Conservation (phyloP, 352 stramenopile species). For the Globisporangium recalcitrans region DNA sequence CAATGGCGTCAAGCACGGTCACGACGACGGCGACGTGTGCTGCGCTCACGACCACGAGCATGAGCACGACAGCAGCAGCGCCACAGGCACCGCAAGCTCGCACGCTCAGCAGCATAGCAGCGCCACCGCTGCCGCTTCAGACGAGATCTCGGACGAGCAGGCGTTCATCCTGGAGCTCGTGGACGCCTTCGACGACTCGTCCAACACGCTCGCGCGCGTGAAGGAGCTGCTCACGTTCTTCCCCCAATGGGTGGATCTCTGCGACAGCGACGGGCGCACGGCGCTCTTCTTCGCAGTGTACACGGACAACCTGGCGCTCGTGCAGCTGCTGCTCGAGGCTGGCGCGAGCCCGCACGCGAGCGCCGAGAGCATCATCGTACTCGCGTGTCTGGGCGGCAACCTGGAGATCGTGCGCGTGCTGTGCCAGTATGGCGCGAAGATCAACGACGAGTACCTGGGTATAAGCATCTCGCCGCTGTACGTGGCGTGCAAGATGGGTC, state of each 20-base stretch:
- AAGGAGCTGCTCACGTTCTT: slow-evolving; percentile 6
- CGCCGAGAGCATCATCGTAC: slow-evolving; percentile 8
- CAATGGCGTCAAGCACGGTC: neutral
- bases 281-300: slow-evolving; percentile 11
- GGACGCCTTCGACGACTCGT: slow-evolving; percentile 7
- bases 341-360: slow-evolving; percentile 7
- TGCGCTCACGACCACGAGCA: neutral
- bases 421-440: neutral
- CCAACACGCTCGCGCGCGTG: slow-evolving; percentile 7
- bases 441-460: slow-evolving; percentile 3
- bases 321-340: slow-evolving; percentile 4
- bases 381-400: slow-evolving; percentile 9
- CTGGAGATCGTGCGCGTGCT: slow-evolving; percentile 6
- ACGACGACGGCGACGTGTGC: neutral
- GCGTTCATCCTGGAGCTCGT: slow-evolving; percentile 10
- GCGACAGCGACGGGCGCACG: slow-evolving; percentile 3
- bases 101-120: neutral
- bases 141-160: slow-evolving; percentile 8
- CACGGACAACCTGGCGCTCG: neutral
- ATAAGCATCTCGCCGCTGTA: slow-evolving; percentile 6
- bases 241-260: slow-evolving; percentile 4
- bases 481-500: slow-evolving; percentile 12
- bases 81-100: too few species aligned
- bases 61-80: neutral
- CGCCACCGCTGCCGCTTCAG: neutral